Conservation (phyloP, 768 basidiomycete genomes). For the Mycena vulgaris region DNA sequence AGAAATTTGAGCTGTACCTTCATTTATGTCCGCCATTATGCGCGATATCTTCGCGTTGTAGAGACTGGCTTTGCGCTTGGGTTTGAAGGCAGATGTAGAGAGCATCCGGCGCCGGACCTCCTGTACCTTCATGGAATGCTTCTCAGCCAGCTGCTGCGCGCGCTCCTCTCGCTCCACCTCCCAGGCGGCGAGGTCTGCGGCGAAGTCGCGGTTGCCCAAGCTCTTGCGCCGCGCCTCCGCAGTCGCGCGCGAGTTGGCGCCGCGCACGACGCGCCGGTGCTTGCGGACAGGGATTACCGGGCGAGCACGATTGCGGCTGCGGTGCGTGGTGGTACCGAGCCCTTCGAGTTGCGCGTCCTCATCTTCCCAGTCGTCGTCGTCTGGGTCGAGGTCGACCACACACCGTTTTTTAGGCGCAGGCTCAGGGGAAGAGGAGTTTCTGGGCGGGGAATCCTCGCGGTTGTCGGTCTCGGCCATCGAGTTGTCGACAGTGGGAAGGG, state of each 20-base stretch:
- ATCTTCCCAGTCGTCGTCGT: not conserved
- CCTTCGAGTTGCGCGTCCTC: not conserved
- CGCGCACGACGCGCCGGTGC: not conserved
- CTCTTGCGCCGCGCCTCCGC: not conserved
- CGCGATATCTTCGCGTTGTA: not conserved
- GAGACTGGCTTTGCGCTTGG: not conserved
- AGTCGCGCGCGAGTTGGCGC: not conserved
- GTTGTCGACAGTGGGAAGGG: too few relatives aligned
- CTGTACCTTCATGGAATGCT: not conserved
- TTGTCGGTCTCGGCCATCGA: too few relatives aligned
- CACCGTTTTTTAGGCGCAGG: too few relatives aligned
- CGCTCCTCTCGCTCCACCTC: not conserved
- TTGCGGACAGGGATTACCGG: not conserved
- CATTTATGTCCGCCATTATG: not conserved
- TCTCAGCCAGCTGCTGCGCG: not conserved
- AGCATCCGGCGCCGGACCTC: not conserved
- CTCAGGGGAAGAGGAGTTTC: too few relatives aligned
- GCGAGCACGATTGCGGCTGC: not conserved
- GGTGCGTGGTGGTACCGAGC: not conserved
- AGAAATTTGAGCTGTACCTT: not conserved
- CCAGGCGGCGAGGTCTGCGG: not conserved
- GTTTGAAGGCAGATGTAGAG: not conserved
- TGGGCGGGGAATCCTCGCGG: too few relatives aligned
- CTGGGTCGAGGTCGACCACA: not conserved
- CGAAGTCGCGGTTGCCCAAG: not conserved